Evolutionary conservation across 164 flowering plant genomes (phyloP), one percentile per base, ranked within the genome.

Genomic region (Magnolia officinalis): DNA sequence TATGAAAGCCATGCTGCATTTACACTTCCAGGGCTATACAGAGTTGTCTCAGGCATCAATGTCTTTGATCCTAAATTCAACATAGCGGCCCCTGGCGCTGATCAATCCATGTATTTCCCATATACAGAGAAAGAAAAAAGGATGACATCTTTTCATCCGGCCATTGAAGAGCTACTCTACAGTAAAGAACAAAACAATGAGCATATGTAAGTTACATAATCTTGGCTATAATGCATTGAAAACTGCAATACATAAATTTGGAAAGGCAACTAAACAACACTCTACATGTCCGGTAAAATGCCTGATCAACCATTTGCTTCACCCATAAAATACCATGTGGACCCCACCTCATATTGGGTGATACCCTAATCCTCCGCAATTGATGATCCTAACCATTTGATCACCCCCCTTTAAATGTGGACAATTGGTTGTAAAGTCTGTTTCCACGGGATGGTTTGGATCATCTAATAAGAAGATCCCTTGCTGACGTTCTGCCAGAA

Each of bases 71-170:
- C 98, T 26, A 96, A 94, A 81, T 92, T 96, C 88, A 94, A 96
- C 86, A 93, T 94, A 66, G 98, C 91, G 51, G 82, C 99, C 26
- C 99, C 99, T 6, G 98, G 99, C 6, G 99, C 98, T 9, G 99
- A 96, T 50, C 92, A 90, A 77, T 85, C 97, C 20, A 87, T 96
- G 52, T 96, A 96, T 81, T 96, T 94, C 79, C 95, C 99, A 24
- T 84, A 81, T 79, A 84, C 91, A 0, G 86, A 94, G 76, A 88
- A 87, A 76, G 83, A 86, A 50, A 89, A 76, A 77, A 79, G 99
- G 7, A 49, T 90, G 26, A 86, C 89, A 20, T 49, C 81, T 2
- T 91, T 94, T 76, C 89, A 88, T 75, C 92, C 97, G 2, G 90
- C 90, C 76, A 94, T 96, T 65, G 91, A 92, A 79, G 97, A 96